Evolutionary conservation across 1,284 basidiomycete genomes (phyloP), one percentile per base, ranked within the genome.

Genomic region (Trametes polyzona): DNA sequence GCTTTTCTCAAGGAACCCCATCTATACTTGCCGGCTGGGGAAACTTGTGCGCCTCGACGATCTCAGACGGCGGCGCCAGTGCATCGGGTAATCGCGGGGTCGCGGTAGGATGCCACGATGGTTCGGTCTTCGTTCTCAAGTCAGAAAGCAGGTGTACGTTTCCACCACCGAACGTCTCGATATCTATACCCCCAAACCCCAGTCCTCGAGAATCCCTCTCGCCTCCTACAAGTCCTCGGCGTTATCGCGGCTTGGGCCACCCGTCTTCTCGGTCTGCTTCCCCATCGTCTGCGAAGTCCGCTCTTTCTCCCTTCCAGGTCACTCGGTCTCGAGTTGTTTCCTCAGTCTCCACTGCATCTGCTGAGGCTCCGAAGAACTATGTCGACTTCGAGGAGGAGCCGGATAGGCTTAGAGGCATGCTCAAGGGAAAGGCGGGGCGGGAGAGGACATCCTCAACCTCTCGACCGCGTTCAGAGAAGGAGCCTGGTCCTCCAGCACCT

Each of bases 301-400:
- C 61, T 12, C 61, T 70, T 17, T 57, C 70, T 1, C 72, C 73
- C 9, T 71, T 77, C 50, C 68, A 69, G n/a, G 55, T 74, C 17
- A 61, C 73, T 17, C 78, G 81, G 49, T 78, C 87, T 32, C 78
- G 82, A 6, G 79, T 87, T 14, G 87, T 89, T 1, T 87, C 89
- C 12, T 85, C 84, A 2, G 74, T 92, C 7, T 88, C 83, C 3
- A 75, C 75, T 12, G 86, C 90, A 61, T 81, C 81, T 59, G 87
- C 81, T 0, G 85, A 89, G 68, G 88, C 87, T 1, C 84, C 88
- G 0, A 90, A 83, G 72, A 89, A 85, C 63, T 86, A 81, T 64
- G 85, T 92, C 3, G 90, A 92, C 65, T 90, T 84, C 55, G 90
- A 92, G 3, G 87, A 90, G 39, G 90, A 92, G 67, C 78, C 86